Conservation (phyloP, 805 yeast genomes). For the Yarrowia keelungensis region DNA sequence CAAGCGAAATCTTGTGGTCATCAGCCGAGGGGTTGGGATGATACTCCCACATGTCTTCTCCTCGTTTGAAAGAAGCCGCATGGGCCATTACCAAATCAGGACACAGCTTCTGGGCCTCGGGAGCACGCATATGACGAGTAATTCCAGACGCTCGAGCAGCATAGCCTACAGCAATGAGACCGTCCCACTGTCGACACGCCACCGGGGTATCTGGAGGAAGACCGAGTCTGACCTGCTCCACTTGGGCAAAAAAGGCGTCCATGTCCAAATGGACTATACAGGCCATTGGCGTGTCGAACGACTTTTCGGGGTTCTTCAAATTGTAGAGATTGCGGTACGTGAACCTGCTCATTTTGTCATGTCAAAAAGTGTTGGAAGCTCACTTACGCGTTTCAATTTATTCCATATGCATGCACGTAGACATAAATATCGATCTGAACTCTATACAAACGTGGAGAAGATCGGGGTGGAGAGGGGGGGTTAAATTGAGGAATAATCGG, state of each 20-base stretch:
- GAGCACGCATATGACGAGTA: constrained; percentile 73
- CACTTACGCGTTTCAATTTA: constrained; percentile 23
- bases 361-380: not conserved
- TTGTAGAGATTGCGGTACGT: constrained; percentile 42
- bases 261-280: constrained; percentile 86
- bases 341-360: constrained; percentile 38
- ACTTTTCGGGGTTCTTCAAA: constrained; percentile 44
- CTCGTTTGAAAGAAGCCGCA: constrained; percentile 91
- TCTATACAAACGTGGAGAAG: not conserved
- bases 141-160: constrained; percentile 89
- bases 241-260: constrained; percentile 96
- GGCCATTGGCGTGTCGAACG: constrained; percentile 73
- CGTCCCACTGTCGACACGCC: constrained; percentile 92
- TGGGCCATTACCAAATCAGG: constrained; percentile 81
- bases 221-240: constrained; percentile 78
- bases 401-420: constrained; percentile 4
- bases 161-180: constrained; percentile 80
- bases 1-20: constrained; percentile 82
- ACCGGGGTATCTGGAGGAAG: constrained; percentile 75
- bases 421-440: not conserved
- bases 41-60: constrained; percentile 84
- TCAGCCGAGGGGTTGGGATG: constrained; percentile 60
- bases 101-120: constrained; percentile 75
- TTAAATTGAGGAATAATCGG: too few species aligned
- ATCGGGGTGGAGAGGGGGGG: not conserved